These are phyloP conservation scores for Gamsiella multidivaricata DNA, from an alignment of 192 early-diverging fungal species.

Conservation along the genomic window DNA sequence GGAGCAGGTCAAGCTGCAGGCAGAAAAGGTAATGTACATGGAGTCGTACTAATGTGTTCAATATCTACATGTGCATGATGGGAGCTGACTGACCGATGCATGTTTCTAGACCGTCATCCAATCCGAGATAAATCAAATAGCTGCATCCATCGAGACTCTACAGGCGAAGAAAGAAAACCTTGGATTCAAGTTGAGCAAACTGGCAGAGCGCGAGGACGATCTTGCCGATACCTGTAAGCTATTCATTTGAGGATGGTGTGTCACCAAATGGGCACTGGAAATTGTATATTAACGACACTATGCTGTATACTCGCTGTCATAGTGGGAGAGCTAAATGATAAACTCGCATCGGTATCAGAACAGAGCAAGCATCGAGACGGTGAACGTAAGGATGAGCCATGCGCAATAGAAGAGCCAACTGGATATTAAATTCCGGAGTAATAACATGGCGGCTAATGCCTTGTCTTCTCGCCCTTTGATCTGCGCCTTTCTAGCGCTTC, in stretches of 20 bases:
- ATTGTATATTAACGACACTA: background rate
- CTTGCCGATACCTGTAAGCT: conserved; percentile 52
- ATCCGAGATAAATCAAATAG: conserved; percentile 62
- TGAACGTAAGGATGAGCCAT: conserved; percentile 34
- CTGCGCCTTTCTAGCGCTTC: conserved; percentile 21
- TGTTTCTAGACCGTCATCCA: conserved; percentile 35
- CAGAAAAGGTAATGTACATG: conserved; percentile 69
- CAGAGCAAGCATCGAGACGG: conserved; percentile 32
- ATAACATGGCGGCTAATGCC: too few relatives aligned
- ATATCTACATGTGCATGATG: too few relatives aligned
- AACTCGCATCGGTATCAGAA: conserved; percentile 55
- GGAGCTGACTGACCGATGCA: too few relatives aligned
- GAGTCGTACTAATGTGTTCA: background rate
- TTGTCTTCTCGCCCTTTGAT: too few relatives aligned
- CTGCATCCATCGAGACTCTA: conserved; percentile 63
- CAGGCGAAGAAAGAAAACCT: conserved; percentile 56
- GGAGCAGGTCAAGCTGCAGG: conserved; percentile 62
- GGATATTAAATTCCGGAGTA: too few relatives aligned
- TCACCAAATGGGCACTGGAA: background rate
- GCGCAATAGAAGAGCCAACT: too few relatives aligned
- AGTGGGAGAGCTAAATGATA: conserved; percentile 63
- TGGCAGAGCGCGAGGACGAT: conserved; percentile 57
- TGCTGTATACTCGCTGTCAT: background rate
- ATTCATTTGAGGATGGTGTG: background rate
- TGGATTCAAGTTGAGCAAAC: conserved; percentile 57